These are phyloP conservation scores for Quillaja saponaria DNA, from an alignment of 306 rosid genomes.

Conservation along the genomic window DNA sequence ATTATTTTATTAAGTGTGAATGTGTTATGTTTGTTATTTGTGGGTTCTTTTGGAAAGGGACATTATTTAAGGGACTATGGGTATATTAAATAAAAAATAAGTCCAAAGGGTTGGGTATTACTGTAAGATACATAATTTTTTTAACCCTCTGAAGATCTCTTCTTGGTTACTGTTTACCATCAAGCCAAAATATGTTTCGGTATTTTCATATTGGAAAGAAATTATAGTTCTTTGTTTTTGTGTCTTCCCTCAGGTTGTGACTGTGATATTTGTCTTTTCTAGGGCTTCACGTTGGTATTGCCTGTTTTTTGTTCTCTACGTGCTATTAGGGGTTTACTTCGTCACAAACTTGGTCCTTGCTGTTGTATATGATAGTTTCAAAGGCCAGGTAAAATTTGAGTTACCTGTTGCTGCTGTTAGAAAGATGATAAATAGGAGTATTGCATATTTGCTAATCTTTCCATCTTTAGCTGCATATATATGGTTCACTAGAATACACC, in stretches of 20 bases:
- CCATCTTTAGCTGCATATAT: slow-evolving; percentile 24
- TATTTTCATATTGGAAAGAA: too few relatives aligned
- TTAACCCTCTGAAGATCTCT: too few relatives aligned
- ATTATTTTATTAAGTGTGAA: too few relatives aligned
- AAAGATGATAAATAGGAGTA: slow-evolving; percentile 5
- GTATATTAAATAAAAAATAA: too few relatives aligned
- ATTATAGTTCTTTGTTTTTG: neutral
- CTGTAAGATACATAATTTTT: too few relatives aligned
- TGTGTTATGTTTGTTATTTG: too few relatives aligned
- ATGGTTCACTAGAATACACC: too few relatives aligned
- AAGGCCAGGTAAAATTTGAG: slow-evolving; percentile 66
- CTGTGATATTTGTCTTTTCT: slow-evolving; percentile 29
- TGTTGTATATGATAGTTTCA: slow-evolving; percentile 93
- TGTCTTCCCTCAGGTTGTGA: slow-evolving; percentile 1
- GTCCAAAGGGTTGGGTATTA: too few relatives aligned
- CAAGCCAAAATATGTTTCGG: too few relatives aligned
- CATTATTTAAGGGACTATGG: too few relatives aligned
- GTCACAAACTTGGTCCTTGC: slow-evolving; percentile 96
- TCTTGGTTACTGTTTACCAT: too few relatives aligned
- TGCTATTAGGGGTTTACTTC: slow-evolving; percentile 93
- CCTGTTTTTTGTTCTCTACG: slow-evolving; percentile 76
- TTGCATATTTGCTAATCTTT: slow-evolving; percentile 19
- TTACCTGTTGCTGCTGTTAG: slow-evolving; percentile 17
- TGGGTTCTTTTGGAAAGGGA: too few relatives aligned
- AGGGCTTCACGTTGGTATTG: slow-evolving; percentile 94